A percentile compares a stretch with the other conserved stretches of the same genome.
Evolutionary conservation across 1,139 yeast species (phyloP).

Genomic region (Taiozyma onychis): DNA sequence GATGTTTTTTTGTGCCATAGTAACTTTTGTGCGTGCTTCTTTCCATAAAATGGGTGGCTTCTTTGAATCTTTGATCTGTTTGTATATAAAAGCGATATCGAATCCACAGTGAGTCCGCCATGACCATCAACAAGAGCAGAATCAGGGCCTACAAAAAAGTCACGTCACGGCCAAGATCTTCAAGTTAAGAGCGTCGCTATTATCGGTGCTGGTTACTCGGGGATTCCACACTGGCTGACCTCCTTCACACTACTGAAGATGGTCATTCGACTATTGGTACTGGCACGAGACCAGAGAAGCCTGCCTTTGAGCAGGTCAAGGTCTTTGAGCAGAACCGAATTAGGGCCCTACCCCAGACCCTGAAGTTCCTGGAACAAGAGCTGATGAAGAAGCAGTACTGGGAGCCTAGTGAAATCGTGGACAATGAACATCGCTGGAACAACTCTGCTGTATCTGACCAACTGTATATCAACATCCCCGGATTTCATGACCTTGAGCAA

Average conservation of each 20-base stretch:
- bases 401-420: slow-evolving; percentile 12
- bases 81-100: not conserved
- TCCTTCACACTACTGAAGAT: slow-evolving; percentile 21
- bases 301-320: slow-evolving; percentile 25
- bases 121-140: no score
- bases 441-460: slow-evolving; percentile 36
- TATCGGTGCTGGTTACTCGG: slow-evolving; percentile 29
- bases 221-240: slow-evolving; percentile 24
- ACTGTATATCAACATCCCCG: slow-evolving; percentile 38
- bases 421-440: slow-evolving; percentile 28
- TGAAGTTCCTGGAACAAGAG: slow-evolving; percentile 12
- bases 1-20: no score
- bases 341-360: slow-evolving; percentile 11
- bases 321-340: slow-evolving; percentile 30
- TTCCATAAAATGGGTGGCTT: not conserved
- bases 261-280: slow-evolving; percentile 22
- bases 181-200: slow-evolving; percentile 21
- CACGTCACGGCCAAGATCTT: slow-evolving; percentile 6
- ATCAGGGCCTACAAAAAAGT: no score
- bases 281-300: slow-evolving; percentile 3
- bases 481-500: slow-evolving; percentile 36
- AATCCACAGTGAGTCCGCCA: not conserved
- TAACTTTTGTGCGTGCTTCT: not conserved
- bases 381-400: slow-evolving; percentile 9
- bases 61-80: not conserved